Evolutionary conservation across 2,329 filamentous ascomycete genomes (phyloP).

Genomic region (Penicillium sp.): DNA sequence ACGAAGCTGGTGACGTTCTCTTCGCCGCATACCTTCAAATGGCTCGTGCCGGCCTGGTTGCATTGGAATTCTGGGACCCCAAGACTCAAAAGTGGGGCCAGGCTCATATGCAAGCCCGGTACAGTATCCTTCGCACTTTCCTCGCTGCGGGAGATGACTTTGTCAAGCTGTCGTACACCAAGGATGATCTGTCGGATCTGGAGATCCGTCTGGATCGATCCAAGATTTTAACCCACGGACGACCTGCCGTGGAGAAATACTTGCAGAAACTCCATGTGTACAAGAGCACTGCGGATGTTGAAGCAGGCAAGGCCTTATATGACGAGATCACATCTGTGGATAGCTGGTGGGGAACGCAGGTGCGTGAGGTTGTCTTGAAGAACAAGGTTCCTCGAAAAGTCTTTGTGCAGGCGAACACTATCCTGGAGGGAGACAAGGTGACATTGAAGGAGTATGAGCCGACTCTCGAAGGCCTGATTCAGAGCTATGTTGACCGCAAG

Average conservation of each 20-base stretch:
- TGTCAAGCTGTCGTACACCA: slow-evolving; percentile 73
- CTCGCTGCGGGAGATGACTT: slow-evolving; percentile 83
- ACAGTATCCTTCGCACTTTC: slow-evolving; percentile 75
- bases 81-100: slow-evolving; percentile 91
- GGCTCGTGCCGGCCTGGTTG: slow-evolving; percentile 86
- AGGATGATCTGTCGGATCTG: slow-evolving; percentile 75
- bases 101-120: slow-evolving; percentile 86
- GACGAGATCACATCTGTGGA: slow-evolving; percentile 79
- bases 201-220: slow-evolving; percentile 78
- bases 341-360: slow-evolving; percentile 78
- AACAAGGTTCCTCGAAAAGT: slow-evolving; percentile 64
- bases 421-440: slow-evolving; percentile 68
- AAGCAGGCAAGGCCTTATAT: slow-evolving; percentile 76
- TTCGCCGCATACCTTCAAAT: slow-evolving; percentile 88
- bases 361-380: slow-evolving; percentile 64
- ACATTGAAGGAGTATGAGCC: slow-evolving; percentile 83
- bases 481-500: slow-evolving; percentile 70
- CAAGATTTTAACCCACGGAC: slow-evolving; percentile 81
- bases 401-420: slow-evolving; percentile 91
- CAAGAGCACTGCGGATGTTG: slow-evolving; percentile 84
- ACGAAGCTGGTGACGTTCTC: slow-evolving; percentile 79
- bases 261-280: slow-evolving; percentile 90
- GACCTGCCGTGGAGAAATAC: slow-evolving; percentile 79
- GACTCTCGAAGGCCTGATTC: slow-evolving; percentile 74
- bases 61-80: slow-evolving; percentile 93